A percentile compares a stretch with the other conserved stretches of the same genome.
Evolutionary conservation across 2,329 filamentous ascomycete genomes (phyloP).

Genomic region (Phialocephala sp.): DNA sequence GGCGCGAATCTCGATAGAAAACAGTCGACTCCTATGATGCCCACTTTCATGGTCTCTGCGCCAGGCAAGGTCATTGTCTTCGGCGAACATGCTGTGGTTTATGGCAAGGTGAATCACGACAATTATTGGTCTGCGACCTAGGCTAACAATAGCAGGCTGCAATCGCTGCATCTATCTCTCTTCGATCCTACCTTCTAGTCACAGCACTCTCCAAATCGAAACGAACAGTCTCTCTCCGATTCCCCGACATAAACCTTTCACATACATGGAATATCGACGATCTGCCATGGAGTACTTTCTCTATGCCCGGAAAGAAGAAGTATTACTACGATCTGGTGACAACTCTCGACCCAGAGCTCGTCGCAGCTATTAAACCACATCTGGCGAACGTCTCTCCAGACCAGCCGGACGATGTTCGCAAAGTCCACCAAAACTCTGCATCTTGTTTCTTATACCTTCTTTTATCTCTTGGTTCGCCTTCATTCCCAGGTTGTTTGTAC

Average conservation of each 20-base stretch:
- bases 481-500: conserved; percentile 83
- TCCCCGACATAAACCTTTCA: conserved; percentile 86
- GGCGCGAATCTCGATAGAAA: conserved; percentile 51
- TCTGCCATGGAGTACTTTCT: conserved; percentile 85
- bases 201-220: conserved; percentile 92
- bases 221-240: conserved; percentile 84
- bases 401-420: conserved; percentile 73
- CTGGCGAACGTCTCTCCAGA: conserved; percentile 72
- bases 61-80: conserved; percentile 98
- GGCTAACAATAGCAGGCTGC: conserved; percentile 64
- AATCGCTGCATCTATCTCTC: conserved; percentile 91
- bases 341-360: conserved; percentile 79
- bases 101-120: conserved; percentile 75
- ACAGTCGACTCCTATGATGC: conserved; percentile 72
- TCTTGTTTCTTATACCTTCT: conserved; percentile 92
- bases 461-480: conserved; percentile 80
- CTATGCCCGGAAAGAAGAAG: conserved; percentile 84
- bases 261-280: conserved; percentile 96
- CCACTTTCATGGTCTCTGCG: conserved; percentile 96
- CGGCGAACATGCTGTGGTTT: conserved; percentile 96
- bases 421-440: conserved; percentile 83
- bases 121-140: not conserved
- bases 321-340: conserved; percentile 92
- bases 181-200: conserved; percentile 95
- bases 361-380: conserved; percentile 81